phyloP scores from a whole-genome alignment of 805 yeast genomes.

The Cyberlindnera samutprakarnensis region DNA sequence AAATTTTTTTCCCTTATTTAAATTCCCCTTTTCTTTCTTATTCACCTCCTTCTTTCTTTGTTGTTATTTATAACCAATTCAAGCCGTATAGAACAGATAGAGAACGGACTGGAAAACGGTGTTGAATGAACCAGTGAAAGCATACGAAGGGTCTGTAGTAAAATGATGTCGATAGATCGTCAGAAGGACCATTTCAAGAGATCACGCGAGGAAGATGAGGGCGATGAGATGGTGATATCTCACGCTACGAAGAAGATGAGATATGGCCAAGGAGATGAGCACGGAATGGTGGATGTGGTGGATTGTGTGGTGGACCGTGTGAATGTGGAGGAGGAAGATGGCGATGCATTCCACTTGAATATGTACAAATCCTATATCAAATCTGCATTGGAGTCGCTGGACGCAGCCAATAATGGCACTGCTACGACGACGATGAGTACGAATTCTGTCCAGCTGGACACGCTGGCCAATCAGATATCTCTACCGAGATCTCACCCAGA shows the following conservation, averaged over 20 bases:
- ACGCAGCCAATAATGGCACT: slow-evolving; percentile 14
- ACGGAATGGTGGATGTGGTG: slow-evolving; percentile 4
- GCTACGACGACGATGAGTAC: slow-evolving; percentile 19
- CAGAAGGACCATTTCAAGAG: slow-evolving; percentile 21
- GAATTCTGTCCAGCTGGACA: slow-evolving; percentile 49
- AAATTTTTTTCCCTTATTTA: too few relatives aligned
- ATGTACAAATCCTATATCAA: slow-evolving; percentile 41
- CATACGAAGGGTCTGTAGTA: too few relatives aligned
- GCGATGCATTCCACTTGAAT: slow-evolving; percentile 23
- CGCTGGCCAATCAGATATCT: slow-evolving; percentile 51
- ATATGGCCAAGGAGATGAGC: slow-evolving; percentile 2
- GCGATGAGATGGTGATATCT: slow-evolving; percentile 2
- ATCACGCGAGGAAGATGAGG: slow-evolving; percentile 18
- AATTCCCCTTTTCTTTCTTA: too few relatives aligned
- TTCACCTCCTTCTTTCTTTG: too few relatives aligned
- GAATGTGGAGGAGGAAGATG: slow-evolving; percentile 2
- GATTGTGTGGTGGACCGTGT: neutral
- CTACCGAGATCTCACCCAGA: slow-evolving; percentile 47
- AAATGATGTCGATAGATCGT: slow-evolving; percentile 23
- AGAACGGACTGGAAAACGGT: too few relatives aligned
- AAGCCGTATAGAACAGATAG: too few relatives aligned
- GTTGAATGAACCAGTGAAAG: too few relatives aligned
- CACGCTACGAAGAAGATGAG: slow-evolving; percentile 3
- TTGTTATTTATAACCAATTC: too few relatives aligned
- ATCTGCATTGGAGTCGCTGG: slow-evolving; percentile 65